Conservation (phyloP, 495 filamentous ascomycete genomes). For the Penicillium chermesinum region DNA sequence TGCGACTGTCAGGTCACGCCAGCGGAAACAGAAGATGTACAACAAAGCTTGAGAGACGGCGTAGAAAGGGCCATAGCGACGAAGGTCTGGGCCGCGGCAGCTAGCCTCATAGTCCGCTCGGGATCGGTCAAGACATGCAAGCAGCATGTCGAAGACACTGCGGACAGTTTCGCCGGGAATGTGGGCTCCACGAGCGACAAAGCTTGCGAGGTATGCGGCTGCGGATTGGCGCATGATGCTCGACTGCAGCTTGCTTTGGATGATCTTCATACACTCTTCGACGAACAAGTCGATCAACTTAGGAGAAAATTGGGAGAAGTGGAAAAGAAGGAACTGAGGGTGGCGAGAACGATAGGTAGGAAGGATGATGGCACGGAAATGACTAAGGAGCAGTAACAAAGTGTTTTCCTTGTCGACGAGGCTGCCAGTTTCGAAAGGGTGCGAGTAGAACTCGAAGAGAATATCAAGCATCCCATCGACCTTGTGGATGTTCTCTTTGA, state of each 20-base stretch:
- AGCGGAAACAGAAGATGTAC: slow-evolving; percentile 98
- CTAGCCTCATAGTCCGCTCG: slow-evolving; percentile 55
- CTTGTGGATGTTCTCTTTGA: slow-evolving; percentile 80
- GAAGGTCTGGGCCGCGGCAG: slow-evolving; percentile 79
- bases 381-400: slow-evolving; percentile 69
- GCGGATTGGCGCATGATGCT: slow-evolving; percentile 72
- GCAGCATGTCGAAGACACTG: slow-evolving; percentile 69
- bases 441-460: slow-evolving; percentile 77
- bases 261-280: slow-evolving; percentile 66
- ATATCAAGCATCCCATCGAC: slow-evolving; percentile 89
- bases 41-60: slow-evolving; percentile 78
- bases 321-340: slow-evolving; percentile 88
- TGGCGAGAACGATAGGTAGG: slow-evolving; percentile 84
- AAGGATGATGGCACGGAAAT: slow-evolving; percentile 80
- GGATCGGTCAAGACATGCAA: slow-evolving; percentile 65
- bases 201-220: slow-evolving; percentile 88
- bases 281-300: slow-evolving; percentile 74
- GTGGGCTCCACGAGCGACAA: slow-evolving; percentile 80
- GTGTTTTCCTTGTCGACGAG: slow-evolving; percentile 42
- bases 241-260: slow-evolving; percentile 57
- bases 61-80: slow-evolving; percentile 80
- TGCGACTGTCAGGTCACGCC: slow-evolving; percentile 75
- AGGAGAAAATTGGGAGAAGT: slow-evolving; percentile 76
- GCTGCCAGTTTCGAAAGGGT: slow-evolving; percentile 54
- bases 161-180: slow-evolving; percentile 70